Evolutionary conservation across 352 stramenopile species (phyloP), one percentile per base, ranked within the genome.

Genomic region (Phytophthora chlamydospora): DNA sequence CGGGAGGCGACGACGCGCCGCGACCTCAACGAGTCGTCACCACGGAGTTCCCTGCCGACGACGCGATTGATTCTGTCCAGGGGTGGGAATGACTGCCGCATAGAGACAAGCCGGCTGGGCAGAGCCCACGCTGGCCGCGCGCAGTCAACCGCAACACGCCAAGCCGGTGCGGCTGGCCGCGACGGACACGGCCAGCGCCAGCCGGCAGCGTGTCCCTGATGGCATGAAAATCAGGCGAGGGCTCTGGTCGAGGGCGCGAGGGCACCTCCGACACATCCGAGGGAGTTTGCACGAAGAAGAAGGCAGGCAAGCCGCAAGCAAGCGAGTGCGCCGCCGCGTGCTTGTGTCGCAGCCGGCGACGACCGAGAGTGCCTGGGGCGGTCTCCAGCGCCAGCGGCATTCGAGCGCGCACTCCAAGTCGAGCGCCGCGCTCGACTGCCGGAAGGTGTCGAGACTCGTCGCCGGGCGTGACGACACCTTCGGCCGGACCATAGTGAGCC

Each of bases 181-280:
- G 32, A 54, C 52, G 42, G 62, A 57, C 54, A 61, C 55, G 62
- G 45, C 19, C 31, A 7, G 9, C 35, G 33, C 39, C 53, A 66
- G 58, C 59, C 53, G 59, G 59, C 44, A 71, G 44, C 57, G 38
- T 71, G 52, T 63, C 60, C 52, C 60, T 64, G 48, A 55, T 68
- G 63, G 49, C 58, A 51, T 68, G 63, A 59, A 59, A 71, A 71
- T 71, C 59, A 62, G 52, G 32, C 31, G 19, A 0, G 34, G 39
- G 12, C 16, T 24, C 21, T 29, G 24, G 24, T 29, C 24, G 24
- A 29, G 35, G 29, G 35, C 32, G 8, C 14, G 60, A 68, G 60
- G 45, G 42, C 43, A 42, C 21, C 41, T 59, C n/a, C 54, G 39
- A 60, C 65, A 70, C 66, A 74, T 74, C 66, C 60, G 60, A 74